Percentiles rank a stretch among this genome's conserved stretches.
These are phyloP conservation scores for Aspergillus versicolor DNA, from an alignment of 2,329 filamentous ascomycete species.

Conservation along the genomic window DNA sequence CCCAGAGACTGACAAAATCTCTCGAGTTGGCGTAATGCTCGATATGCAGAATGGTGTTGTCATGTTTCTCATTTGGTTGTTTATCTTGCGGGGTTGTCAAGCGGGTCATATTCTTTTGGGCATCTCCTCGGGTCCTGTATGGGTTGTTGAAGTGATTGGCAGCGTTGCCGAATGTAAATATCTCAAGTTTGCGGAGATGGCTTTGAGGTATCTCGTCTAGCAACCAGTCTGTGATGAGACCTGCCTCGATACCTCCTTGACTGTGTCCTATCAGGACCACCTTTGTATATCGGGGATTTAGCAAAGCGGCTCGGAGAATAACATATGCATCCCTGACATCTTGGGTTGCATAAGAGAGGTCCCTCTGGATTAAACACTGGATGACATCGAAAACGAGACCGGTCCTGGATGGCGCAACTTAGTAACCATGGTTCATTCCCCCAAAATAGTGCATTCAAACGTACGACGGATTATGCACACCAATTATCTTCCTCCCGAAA, in stretches of 20 bases:
- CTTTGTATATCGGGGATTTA: conserved; percentile 62
- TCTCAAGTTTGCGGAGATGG: conserved; percentile 66
- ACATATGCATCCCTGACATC: conserved; percentile 63
- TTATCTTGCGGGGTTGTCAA: background rate
- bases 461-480: conserved; percentile 73
- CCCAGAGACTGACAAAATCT: conserved; percentile 74
- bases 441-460: background rate
- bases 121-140: conserved; percentile 46
- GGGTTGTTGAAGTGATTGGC: conserved; percentile 84
- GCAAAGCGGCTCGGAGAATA: conserved; percentile 62
- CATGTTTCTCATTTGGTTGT: background rate
- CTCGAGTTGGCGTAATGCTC: conserved; percentile 76
- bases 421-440: background rate
- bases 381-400: conserved; percentile 75
- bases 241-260: conserved; percentile 73
- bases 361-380: conserved; percentile 75
- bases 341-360: conserved; percentile 68
- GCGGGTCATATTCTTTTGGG: background rate
- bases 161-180: conserved; percentile 74
- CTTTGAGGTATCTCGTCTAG: conserved; percentile 68
- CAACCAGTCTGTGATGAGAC: conserved; percentile 73
- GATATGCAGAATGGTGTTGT: conserved; percentile 62
- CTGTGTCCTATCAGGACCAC: conserved; percentile 74
- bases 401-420: conserved; percentile 24
- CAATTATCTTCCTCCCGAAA: conserved; percentile 68